Evolutionary conservation across 768 basidiomycete species (phyloP).

Genomic region (Russula brevipes): DNA sequence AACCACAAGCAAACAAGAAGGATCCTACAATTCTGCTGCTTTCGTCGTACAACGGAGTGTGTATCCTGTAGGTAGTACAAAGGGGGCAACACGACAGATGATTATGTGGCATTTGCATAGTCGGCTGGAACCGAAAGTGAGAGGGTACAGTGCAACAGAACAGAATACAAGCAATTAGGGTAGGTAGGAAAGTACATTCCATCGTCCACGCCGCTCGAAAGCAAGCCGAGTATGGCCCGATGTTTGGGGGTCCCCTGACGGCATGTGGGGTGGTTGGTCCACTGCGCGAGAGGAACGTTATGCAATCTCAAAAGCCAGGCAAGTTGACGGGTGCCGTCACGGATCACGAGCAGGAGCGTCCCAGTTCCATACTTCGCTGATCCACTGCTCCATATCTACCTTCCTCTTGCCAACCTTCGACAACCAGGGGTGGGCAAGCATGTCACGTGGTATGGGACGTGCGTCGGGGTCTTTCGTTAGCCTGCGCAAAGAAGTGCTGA

Average conservation of each 20-base stretch:
- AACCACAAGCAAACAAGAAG: too few relatives aligned
- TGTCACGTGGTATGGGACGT: constrained; percentile 71
- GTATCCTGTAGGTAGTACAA: too few relatives aligned
- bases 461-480: constrained; percentile 56
- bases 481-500: constrained; percentile 34
- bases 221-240: background rate
- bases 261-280: too few relatives aligned
- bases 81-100: too few relatives aligned
- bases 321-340: background rate
- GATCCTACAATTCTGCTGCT: too few relatives aligned
- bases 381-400: constrained; percentile 80
- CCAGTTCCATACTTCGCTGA: constrained; percentile 73
- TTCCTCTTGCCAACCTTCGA: constrained; percentile 61
- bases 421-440: constrained; percentile 79
- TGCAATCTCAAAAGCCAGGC: background rate
- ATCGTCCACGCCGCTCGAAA: background rate
- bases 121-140: too few relatives aligned
- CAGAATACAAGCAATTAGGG: background rate
- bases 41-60: too few relatives aligned
- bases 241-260: background rate
- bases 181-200: background rate
- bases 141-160: too few relatives aligned
- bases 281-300: background rate
- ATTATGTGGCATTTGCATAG: too few relatives aligned
- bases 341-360: constrained; percentile 4